Base-by-base conservation (phyloP, 768 basidiomycete genomes). In the Baorangia bicolor region DNA sequence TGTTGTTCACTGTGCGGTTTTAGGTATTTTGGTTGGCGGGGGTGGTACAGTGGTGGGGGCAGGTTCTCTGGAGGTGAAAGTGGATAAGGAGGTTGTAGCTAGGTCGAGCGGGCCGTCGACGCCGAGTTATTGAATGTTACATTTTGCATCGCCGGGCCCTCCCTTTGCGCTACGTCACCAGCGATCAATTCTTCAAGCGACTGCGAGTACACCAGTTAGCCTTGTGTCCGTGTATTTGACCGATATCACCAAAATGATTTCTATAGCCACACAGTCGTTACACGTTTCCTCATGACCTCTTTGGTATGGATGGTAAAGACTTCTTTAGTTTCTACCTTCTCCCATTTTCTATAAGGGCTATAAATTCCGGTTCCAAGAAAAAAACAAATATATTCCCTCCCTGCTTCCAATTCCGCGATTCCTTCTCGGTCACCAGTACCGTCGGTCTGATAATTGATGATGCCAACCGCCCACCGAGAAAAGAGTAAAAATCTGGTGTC, bases 381-480 rank as follows among this genome's bases (percentile, higher is more conserved):
- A 35, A 67, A 64, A 37, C 54, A 67, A 13, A 67, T 20, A 18
- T 67, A 64, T 7, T 62, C 59, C 25, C 7, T 61, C 21, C 44
- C 34, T 28, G 44, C 45, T 4, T 59, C 57, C 11, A 68, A 57
- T 51, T 62, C 57, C 5, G 38, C 60, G n/a, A 50, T 44, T 0
- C 58, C 49, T 8, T 51, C 56, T 7, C 48, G 55, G 21, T 61
- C 39, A 10, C 33, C 66, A 2, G 43, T 53, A 1, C 59, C 62
- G 25, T 66, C 65, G 2, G 62, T 61, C 50, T 55, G 52, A 49
- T 66, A 67, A 39, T 64, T 67, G 37, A 67, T 61, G 38, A 66
- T 55, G 2, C 62, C 65, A 14, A 67, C 52, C 7, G 65, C 65
- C 64, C 65, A 66, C 28, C 28, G 65, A 2, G 65, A 67, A 48